Evolutionary conservation across 192 early-diverging fungal species (phyloP).

Genomic region (Coemansia reversa): DNA sequence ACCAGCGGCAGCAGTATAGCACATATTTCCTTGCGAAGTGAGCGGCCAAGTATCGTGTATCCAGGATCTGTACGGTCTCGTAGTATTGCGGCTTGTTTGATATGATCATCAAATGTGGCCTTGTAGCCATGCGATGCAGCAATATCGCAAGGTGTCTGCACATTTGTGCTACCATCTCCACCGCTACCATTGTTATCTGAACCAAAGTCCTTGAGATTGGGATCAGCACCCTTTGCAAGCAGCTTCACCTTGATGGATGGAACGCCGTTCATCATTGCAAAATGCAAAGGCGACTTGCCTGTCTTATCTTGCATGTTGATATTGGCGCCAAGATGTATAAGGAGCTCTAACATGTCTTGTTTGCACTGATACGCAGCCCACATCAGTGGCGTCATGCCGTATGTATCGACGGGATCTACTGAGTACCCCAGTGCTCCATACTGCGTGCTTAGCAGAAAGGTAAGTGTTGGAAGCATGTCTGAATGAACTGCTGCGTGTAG

Average conservation of each 20-base stretch:
- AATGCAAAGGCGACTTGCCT: slow-evolving; percentile 86
- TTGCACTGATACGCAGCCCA: slow-evolving; percentile 93
- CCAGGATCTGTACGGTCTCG: slow-evolving; percentile 27
- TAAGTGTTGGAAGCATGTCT: slow-evolving; percentile 70
- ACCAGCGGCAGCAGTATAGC: slow-evolving; percentile 71
- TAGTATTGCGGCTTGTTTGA: slow-evolving; percentile 22
- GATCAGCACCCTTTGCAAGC: slow-evolving; percentile 71
- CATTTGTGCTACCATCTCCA: slow-evolving; percentile 26
- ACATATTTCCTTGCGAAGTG: slow-evolving; percentile 59
- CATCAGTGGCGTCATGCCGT: slow-evolving; percentile 88
- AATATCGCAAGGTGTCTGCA: slow-evolving; percentile 82
- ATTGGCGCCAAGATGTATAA: slow-evolving; percentile 69
- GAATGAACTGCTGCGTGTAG: slow-evolving; percentile 90
- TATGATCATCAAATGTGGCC: slow-evolving; percentile 39
- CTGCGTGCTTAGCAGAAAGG: slow-evolving; percentile 70
- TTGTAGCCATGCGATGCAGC: slow-evolving; percentile 64
- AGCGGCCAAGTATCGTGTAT: slow-evolving; percentile 16
- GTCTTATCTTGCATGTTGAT: slow-evolving; percentile 68
- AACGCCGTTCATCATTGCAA: slow-evolving; percentile 72
- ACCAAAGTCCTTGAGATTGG: slow-evolving; percentile 57
- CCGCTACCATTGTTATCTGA: slow-evolving; percentile 6
- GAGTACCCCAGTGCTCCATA: slow-evolving; percentile 60
- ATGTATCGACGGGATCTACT: slow-evolving; percentile 66
- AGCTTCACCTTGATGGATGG: slow-evolving; percentile 61
- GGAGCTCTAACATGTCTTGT: slow-evolving; percentile 63